Base-by-base conservation (phyloP, 805 yeast genomes). In the Starmerella sirachaensis region DNA sequence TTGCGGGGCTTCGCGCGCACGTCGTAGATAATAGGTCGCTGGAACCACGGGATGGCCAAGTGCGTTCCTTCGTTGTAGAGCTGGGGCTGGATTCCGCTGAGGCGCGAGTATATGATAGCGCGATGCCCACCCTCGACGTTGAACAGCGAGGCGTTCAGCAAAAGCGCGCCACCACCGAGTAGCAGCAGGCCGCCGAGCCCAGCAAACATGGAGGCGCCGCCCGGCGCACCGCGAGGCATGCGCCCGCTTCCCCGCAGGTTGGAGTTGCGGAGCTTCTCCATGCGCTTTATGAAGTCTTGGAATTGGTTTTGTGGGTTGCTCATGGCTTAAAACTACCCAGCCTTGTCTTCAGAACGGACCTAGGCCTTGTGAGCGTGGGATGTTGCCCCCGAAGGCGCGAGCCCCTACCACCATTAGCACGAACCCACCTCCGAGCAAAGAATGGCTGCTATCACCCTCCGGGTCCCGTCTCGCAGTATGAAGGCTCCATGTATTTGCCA, bases 91-190 rank as follows among this genome's bases (percentile, higher is more conserved):
- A 91, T 77, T 56, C 98, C 98, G 34, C 74, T 69, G 19, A 85
- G 35, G 56, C 98, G 75, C 18, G 93, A 84, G 59, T 91, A 91
- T 26, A 91, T 72, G 54, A 91, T 86, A 13, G 96, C 98, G 57
- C 98, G 71, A 61, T 88, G 97, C 62, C 98, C 98, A 74, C 98
- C 98, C 61, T 91, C 97, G 43, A 91, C 98, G 57, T 78, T 79
- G 63, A 76, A 79, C 24, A 79, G 62, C 1, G 85, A 37, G 28
- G 72, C 63, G 49, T 76, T 72, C 26, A 70, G 46, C 18, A 69
- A 55, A 29, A 72, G 35, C 3, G 74, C 70, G 41, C 74, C 77
- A 37, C 72, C 76, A 38, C 76, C 79, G 4, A 77, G 56, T 5
- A 73, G 47, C 2, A 77, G 40, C 16, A 78, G 49, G 3, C 82